Percentiles rank a stretch among this genome's conserved stretches.
These are phyloP conservation scores for Exophiala viscosa DNA, from an alignment of 2,329 filamentous ascomycete species.

Conservation along the genomic window DNA sequence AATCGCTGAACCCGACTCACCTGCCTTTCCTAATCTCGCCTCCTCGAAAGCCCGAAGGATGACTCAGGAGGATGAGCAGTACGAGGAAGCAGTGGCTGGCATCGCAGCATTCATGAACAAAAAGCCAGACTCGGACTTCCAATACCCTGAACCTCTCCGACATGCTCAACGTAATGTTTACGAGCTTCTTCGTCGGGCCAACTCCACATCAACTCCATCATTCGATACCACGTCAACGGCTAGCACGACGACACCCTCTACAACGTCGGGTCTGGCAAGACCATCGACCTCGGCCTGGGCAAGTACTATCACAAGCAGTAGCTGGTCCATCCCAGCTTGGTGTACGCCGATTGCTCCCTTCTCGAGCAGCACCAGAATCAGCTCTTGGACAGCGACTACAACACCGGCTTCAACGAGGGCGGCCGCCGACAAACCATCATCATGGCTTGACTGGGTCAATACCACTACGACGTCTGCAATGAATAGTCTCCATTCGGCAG, in stretches of 20 bases:
- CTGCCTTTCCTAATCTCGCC: neutral
- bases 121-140: neutral
- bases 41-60: neutral
- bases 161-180: neutral
- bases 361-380: neutral
- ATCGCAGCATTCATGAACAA: neutral
- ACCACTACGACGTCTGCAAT: neutral
- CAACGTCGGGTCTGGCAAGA: neutral
- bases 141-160: slow-evolving; percentile 1
- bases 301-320: neutral
- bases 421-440: neutral
- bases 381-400: neutral
- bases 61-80: neutral
- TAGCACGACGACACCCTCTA: neutral
- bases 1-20: slow-evolving; percentile 30
- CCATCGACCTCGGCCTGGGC: neutral
- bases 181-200: neutral
- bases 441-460: neutral
- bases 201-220: neutral
- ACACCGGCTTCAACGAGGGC: neutral
- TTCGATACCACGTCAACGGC: neutral
- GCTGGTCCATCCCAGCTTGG: neutral
- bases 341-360: neutral
- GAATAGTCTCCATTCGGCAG: no score
- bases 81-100: neutral